A percentile compares a stretch with the other conserved stretches of the same genome.
Evolutionary conservation across 1,284 basidiomycete genomes (phyloP).

Genomic region (Prillingera fragicola): DNA sequence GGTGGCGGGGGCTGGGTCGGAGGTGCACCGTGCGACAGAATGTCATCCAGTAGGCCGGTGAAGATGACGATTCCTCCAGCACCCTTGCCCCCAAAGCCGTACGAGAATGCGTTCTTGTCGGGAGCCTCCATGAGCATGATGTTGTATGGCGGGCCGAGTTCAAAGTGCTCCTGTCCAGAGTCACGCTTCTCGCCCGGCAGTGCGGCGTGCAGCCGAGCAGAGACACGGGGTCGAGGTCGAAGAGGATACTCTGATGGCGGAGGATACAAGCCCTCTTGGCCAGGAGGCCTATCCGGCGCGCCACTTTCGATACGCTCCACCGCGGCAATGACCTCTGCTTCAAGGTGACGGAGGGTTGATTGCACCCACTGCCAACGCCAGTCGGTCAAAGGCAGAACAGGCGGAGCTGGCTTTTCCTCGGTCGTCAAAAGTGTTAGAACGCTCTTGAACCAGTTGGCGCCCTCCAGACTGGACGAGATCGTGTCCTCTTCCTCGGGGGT

Average conservation of each 20-base stretch:
- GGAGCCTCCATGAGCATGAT: constrained; percentile 75
- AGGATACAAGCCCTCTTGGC: constrained; percentile 17
- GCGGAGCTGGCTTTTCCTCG: constrained; percentile 55
- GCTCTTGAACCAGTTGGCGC: constrained; percentile 75
- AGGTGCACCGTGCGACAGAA: constrained; percentile 53
- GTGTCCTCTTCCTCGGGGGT: constrained; percentile 85
- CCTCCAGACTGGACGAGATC: constrained; percentile 68
- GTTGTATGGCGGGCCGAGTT: constrained; percentile 75
- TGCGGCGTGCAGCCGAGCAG: constrained; percentile 38
- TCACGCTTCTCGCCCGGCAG: constrained; percentile 33
- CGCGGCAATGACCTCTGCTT: constrained; percentile 53
- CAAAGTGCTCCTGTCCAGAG: constrained; percentile 37
- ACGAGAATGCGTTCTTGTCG: constrained; percentile 79
- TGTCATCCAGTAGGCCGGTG: constrained; percentile 76
- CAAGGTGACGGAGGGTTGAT: constrained; percentile 65
- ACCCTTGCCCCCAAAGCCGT: constrained; percentile 82
- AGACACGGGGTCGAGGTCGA: constrained; percentile 41
- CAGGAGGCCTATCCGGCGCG: background rate
- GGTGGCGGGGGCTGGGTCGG: constrained; percentile 4
- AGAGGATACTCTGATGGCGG: constrained; percentile 42
- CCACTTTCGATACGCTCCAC: constrained; percentile 5
- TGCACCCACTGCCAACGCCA: constrained; percentile 82
- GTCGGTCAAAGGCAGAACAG: constrained; percentile 62
- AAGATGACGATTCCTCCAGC: constrained; percentile 85
- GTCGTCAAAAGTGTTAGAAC: constrained; percentile 69